Percentiles rank a stretch among this genome's conserved stretches.
Evolutionary conservation across 1,139 yeast genomes (phyloP).

Genomic region (Saccharomyces hybrid): DNA sequence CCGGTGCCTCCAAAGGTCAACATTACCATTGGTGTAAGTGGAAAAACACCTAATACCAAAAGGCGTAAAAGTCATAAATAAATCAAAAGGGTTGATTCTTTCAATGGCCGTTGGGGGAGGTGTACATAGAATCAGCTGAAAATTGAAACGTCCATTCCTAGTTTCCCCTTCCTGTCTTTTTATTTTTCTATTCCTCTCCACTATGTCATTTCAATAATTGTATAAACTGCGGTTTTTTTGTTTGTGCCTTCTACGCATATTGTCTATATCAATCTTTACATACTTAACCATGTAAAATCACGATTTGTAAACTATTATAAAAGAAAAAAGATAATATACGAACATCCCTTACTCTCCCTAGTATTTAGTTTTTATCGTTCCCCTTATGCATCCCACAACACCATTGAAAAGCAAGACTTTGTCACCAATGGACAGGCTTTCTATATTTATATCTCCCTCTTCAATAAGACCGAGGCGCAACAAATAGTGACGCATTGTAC

Average conservation of each 20-base stretch:
- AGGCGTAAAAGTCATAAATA: slow-evolving; percentile 24
- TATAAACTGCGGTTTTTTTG: not conserved
- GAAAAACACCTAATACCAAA: slow-evolving; percentile 41
- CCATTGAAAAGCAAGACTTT: slow-evolving; percentile 72
- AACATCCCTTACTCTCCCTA: not conserved
- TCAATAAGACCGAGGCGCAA: slow-evolving; percentile 47
- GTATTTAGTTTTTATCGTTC: slow-evolving; percentile 33
- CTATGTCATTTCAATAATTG: not conserved
- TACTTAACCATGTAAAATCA: not conserved
- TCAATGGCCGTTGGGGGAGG: not conserved
- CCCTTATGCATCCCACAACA: slow-evolving; percentile 70
- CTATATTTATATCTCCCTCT: slow-evolving; percentile 44
- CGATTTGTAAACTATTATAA: not conserved
- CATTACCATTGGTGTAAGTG: slow-evolving; percentile 90
- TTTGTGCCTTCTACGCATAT: not conserved
- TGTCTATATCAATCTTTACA: not conserved
- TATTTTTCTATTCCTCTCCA: not conserved
- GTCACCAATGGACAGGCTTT: slow-evolving; percentile 51
- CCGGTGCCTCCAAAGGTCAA: slow-evolving; percentile 95
- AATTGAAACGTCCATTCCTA: not conserved
- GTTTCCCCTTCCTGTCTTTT: not conserved
- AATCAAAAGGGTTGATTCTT: not conserved
- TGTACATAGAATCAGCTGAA: not conserved
- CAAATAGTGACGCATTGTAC: slow-evolving; percentile 66
- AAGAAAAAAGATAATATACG: not conserved